A percentile compares a stretch with the other conserved stretches of the same genome.
phyloP scores from a whole-genome alignment of 2,329 filamentous ascomycete species.

The Allantophomopsis lycopodina region DNA sequence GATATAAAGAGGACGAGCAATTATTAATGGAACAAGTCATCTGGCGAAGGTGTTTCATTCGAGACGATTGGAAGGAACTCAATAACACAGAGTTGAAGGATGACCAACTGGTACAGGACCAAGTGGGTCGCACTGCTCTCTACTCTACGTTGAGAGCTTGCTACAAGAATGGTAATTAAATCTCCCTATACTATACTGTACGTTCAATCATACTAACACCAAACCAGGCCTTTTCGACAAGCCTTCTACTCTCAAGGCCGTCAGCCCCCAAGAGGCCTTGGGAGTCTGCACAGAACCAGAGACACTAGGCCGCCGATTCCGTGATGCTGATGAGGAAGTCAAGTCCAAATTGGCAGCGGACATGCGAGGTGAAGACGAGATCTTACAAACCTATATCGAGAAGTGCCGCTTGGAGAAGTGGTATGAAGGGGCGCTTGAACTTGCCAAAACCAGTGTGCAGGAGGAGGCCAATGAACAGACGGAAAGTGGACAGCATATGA shows the following conservation, averaged over 20 bases:
- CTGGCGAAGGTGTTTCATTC: slow-evolving; percentile 77
- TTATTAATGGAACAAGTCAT: slow-evolving; percentile 47
- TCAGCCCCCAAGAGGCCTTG: slow-evolving; percentile 37
- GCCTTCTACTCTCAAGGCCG: slow-evolving; percentile 26
- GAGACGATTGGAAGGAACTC: slow-evolving; percentile 72
- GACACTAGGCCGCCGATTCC: slow-evolving; percentile 38
- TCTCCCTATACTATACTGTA: slow-evolving; percentile 1
- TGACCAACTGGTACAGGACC: slow-evolving; percentile 51
- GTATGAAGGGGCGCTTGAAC: slow-evolving; percentile 29
- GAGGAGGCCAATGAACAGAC: slow-evolving; percentile 16
- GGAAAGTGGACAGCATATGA: slow-evolving; percentile 9
- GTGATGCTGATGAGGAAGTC: slow-evolving; percentile 45
- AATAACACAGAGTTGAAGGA: slow-evolving; percentile 66
- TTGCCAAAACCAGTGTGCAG: slow-evolving; percentile 22
- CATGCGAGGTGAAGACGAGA: slow-evolving; percentile 58
- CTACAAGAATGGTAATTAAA: slow-evolving; percentile 46
- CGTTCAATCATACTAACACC: too few species aligned
- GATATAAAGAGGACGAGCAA: slow-evolving; percentile 39
- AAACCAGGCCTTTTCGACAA: slow-evolving; percentile 23
- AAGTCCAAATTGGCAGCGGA: slow-evolving; percentile 56
- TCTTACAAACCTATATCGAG: slow-evolving; percentile 50
- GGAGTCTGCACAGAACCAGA: slow-evolving; percentile 48
- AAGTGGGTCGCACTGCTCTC: slow-evolving; percentile 51
- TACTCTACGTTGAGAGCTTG: slow-evolving; percentile 54
- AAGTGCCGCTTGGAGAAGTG: slow-evolving; percentile 59